These are phyloP conservation scores for Calonectria pauciramosa DNA, from an alignment of 2,329 filamentous ascomycete species.

Conservation along the genomic window DNA sequence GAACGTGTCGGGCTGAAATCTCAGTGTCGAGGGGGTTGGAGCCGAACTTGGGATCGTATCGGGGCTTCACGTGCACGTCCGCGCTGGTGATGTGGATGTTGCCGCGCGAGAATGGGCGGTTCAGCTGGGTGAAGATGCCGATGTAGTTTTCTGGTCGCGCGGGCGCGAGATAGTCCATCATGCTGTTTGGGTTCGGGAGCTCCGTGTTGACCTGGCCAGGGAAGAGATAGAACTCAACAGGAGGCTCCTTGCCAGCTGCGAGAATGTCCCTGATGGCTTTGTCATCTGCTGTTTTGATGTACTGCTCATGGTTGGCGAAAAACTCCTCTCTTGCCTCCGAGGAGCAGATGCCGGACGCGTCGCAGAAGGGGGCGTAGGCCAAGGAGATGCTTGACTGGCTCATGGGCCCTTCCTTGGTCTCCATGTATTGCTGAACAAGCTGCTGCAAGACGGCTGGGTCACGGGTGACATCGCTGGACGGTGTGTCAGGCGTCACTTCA, in stretches of 20 bases:
- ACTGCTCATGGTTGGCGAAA: neutral
- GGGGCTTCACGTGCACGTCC: neutral
- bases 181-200: neutral
- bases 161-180: neutral
- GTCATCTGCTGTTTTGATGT: neutral
- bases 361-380: neutral
- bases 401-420: neutral
- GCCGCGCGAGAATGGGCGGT: constrained; percentile 2
- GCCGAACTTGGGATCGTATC: neutral
- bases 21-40: neutral
- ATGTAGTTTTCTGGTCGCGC: neutral
- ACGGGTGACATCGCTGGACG: neutral
- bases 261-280: neutral
- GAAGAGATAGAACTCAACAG: neutral
- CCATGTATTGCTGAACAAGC: neutral
- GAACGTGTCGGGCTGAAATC: neutral
- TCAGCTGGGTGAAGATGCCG: neutral
- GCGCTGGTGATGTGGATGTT: neutral
- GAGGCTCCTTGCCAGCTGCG: neutral
- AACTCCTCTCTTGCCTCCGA: neutral
- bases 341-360: neutral
- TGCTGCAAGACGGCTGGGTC: neutral
- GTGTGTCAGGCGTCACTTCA: neutral
- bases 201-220: neutral
- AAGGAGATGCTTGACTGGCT: neutral